Conservation (phyloP, 2,329 filamentous ascomycete genomes). For the Rutstroemia sp. region DNA sequence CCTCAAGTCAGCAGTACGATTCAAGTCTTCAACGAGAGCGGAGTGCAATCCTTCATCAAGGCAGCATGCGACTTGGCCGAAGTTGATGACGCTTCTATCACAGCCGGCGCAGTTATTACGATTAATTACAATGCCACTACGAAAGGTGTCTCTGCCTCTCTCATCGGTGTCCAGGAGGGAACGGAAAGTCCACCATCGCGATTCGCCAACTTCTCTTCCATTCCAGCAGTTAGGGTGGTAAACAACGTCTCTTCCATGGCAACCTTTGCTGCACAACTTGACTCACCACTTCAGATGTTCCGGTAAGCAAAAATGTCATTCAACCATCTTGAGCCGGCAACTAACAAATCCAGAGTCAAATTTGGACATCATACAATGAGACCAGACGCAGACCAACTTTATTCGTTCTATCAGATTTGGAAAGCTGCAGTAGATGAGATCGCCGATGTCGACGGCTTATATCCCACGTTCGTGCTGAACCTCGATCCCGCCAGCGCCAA, state of each 20-base stretch:
- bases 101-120: slow-evolving; percentile 10
- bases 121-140: slow-evolving; percentile 13
- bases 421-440: slow-evolving; percentile 29
- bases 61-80: slow-evolving; percentile 10
- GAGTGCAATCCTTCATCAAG: slow-evolving; percentile 8
- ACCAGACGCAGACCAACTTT: slow-evolving; percentile 29
- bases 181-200: slow-evolving; percentile 8
- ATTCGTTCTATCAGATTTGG: slow-evolving; percentile 31
- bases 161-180: slow-evolving; percentile 15
- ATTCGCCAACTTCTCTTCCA: slow-evolving; percentile 14
- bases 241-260: slow-evolving; percentile 8
- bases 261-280: slow-evolving; percentile 7
- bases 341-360: slow-evolving; percentile 4
- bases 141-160: background rate
- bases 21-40: slow-evolving; percentile 8
- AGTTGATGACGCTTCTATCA: slow-evolving; percentile 6
- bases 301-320: slow-evolving; percentile 3
- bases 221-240: background rate
- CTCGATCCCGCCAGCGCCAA: slow-evolving; percentile 27
- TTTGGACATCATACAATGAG: slow-evolving; percentile 33
- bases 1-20: slow-evolving; percentile 12
- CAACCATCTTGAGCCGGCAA: too few species aligned
- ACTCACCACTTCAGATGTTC: slow-evolving; percentile 13
- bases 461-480: slow-evolving; percentile 34
- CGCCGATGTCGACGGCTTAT: slow-evolving; percentile 31